A percentile compares a stretch with the other conserved stretches of the same genome.
phyloP scores from a whole-genome alignment of 768 basidiomycete genomes.

The Pleurotus citrinopileatus region DNA sequence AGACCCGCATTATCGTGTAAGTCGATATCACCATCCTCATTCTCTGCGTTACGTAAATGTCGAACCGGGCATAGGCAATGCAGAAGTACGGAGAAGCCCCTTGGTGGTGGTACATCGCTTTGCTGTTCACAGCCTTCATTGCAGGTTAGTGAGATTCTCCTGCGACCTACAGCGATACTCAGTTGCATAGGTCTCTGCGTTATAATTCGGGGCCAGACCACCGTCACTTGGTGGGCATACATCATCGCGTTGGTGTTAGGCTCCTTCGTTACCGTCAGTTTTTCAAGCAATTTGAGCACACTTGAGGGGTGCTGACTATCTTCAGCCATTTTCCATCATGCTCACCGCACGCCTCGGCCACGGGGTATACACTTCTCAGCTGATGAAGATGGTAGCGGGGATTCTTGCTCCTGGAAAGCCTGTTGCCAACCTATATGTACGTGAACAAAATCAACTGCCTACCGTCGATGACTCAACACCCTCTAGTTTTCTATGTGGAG shows the following conservation, averaged over 20 bases:
- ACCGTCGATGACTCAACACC: background rate
- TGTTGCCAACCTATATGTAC: constrained; percentile 66
- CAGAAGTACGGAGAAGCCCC: constrained; percentile 59
- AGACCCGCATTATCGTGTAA: constrained; percentile 55
- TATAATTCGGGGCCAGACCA: constrained; percentile 55
- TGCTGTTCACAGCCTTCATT: constrained; percentile 49
- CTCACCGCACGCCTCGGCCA: constrained; percentile 57
- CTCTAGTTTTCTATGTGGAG: constrained; percentile 66
- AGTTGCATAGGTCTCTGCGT: constrained; percentile 44
- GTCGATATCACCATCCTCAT: background rate
- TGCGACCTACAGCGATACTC: background rate
- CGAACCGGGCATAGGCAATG: constrained; percentile 35
- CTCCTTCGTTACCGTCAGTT: constrained; percentile 33
- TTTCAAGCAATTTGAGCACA: background rate
- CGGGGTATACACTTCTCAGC: constrained; percentile 54
- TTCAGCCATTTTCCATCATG: constrained; percentile 52
- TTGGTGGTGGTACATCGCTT: constrained; percentile 56
- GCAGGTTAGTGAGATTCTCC: constrained; percentile 39
- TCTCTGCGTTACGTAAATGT: background rate
- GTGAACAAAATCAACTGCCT: constrained; percentile 10
- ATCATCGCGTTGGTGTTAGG: constrained; percentile 54
- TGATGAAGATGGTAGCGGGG: constrained; percentile 67
- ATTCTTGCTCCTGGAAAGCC: constrained; percentile 60
- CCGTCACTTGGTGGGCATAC: constrained; percentile 62
- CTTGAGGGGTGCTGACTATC: too few relatives aligned